Evolutionary conservation across 75 land plant genomes (phyloP).

Genomic region (Chamaecyparis obtusa): DNA sequence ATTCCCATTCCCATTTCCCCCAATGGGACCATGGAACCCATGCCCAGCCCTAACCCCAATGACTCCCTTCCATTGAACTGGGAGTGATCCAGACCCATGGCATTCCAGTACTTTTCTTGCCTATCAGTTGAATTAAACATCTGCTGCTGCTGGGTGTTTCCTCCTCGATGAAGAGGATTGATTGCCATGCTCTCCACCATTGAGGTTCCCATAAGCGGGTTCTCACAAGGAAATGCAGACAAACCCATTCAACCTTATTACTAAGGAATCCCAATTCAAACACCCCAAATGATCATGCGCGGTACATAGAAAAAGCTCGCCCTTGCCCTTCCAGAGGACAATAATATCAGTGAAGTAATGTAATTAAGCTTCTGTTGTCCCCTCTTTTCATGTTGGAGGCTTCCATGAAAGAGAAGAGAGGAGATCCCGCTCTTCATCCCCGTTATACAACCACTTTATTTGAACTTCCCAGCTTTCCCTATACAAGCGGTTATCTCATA

Average conservation of each 20-base stretch:
- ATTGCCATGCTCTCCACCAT: conserved; percentile 10
- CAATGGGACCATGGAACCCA: background rate
- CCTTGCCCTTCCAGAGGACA: background rate
- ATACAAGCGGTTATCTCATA: background rate
- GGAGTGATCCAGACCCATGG: background rate
- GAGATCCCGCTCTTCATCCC: background rate
- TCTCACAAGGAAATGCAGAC: conserved; percentile 10
- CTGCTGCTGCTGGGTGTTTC: background rate
- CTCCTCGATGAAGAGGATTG: conserved; percentile 1
- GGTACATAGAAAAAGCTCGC: background rate
- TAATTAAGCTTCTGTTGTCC: background rate
- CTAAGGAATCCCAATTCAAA: background rate
- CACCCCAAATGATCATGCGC: background rate
- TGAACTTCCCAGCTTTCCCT: background rate
- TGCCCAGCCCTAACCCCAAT: background rate
- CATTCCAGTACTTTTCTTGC: conserved; percentile 5
- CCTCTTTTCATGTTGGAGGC: background rate
- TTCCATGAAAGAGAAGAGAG: background rate
- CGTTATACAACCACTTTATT: conserved; percentile 7
- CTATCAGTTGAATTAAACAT: conserved; percentile 2
- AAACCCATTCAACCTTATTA: background rate
- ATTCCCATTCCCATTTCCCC: conserved; percentile 7
- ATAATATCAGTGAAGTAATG: background rate
- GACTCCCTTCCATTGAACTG: conserved; percentile 2
- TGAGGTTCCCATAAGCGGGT: background rate